Evolutionary conservation across 2,329 filamentous ascomycete genomes (phyloP).

Genomic region (Trichoderma sp.): DNA sequence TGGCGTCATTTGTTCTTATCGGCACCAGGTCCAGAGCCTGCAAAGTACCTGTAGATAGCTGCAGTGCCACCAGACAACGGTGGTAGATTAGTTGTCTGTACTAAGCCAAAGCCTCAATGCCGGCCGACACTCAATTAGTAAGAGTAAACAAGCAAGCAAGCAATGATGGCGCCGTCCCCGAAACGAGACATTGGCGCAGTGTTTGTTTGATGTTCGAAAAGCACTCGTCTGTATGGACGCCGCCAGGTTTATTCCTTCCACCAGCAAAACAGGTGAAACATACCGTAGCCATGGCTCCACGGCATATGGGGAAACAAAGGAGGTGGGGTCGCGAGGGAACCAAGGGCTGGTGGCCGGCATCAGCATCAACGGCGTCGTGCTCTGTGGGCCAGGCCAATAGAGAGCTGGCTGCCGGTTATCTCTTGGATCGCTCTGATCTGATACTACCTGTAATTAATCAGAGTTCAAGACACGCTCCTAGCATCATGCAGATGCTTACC

Average conservation of each 20-base stretch:
- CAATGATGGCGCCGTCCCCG: not conserved
- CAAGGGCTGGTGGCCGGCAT: not conserved
- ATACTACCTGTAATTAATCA: not conserved
- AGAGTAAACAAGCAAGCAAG: not conserved
- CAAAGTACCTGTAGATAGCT: not conserved
- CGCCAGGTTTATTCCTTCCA: not conserved
- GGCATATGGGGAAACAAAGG: slow-evolving; percentile 1
- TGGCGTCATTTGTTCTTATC: not conserved
- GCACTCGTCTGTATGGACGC: not conserved
- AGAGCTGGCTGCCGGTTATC: not conserved
- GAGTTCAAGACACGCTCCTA: not conserved
- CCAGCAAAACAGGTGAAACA: slow-evolving; percentile 6
- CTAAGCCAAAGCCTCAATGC: not conserved
- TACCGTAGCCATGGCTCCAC: slow-evolving; percentile 12
- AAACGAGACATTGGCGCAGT: not conserved
- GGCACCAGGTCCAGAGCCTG: not conserved
- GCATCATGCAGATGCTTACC: not conserved
- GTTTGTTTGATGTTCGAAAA: not conserved
- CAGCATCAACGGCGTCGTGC: slow-evolving; percentile 1
- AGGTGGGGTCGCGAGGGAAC: slow-evolving; percentile 2
- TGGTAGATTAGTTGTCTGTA: not conserved
- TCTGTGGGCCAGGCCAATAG: not conserved
- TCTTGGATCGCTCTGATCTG: slow-evolving; percentile 4
- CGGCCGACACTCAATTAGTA: not conserved
- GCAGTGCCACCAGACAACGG: not conserved